Conservation (phyloP, 805 yeast genomes). For the Yarrowia porcina region DNA sequence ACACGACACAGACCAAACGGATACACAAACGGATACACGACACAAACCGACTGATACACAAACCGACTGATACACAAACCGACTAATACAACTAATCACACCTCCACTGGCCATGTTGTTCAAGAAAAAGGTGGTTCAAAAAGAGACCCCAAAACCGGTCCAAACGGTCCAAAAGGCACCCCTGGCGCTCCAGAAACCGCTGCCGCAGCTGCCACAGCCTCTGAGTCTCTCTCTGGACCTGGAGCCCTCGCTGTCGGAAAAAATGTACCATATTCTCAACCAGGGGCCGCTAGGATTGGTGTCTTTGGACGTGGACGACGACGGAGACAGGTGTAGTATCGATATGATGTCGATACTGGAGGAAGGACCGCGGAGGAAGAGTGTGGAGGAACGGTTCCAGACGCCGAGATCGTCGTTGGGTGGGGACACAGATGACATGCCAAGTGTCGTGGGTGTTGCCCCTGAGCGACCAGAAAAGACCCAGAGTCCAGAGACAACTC, state of each 20-base stretch:
- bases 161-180: too few species aligned
- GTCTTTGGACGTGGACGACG: background rate
- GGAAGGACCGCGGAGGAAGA: background rate
- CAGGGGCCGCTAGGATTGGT: slow-evolving; percentile 6
- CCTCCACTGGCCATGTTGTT: background rate
- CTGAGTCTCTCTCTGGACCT: background rate
- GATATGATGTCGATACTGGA: slow-evolving; percentile 11
- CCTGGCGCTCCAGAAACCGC: too few species aligned
- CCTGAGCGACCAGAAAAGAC: too few species aligned
- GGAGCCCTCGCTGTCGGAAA: slow-evolving; percentile 7
- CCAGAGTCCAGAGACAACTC: too few species aligned
- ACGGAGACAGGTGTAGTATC: background rate
- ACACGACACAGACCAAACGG: too few species aligned
- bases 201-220: background rate
- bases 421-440: too few species aligned
- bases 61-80: background rate
- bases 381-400: background rate
- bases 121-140: background rate
- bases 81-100: background rate
- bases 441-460: too few species aligned
- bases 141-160: too few species aligned
- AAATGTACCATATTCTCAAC: slow-evolving; percentile 6
- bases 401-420: slow-evolving; percentile 2
- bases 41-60: too few species aligned
- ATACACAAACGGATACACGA: background rate